These are phyloP conservation scores for Tetrahymena elliotti DNA, from an alignment of 73 alveolate species.

Conservation along the genomic window DNA sequence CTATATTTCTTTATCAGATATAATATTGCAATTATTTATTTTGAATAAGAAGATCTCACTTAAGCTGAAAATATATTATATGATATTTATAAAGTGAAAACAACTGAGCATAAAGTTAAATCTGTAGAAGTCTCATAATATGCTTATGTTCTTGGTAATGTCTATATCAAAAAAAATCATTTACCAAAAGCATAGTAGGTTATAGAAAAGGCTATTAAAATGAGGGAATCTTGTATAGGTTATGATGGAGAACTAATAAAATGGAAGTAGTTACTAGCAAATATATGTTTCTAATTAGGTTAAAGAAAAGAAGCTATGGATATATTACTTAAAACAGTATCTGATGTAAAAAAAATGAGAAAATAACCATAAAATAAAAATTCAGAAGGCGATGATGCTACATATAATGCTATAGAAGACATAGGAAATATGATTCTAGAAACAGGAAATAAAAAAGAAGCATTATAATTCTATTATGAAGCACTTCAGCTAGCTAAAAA, in stretches of 20 bases:
- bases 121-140: background rate
- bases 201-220: background rate
- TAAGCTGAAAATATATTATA: background rate
- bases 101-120: background rate
- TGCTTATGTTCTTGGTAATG: background rate
- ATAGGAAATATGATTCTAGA: background rate
- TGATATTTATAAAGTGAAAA: background rate
- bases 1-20: background rate
- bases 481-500: background rate
- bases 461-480: background rate
- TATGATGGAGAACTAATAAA: background rate
- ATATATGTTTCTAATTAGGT: background rate
- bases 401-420: background rate
- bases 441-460: background rate
- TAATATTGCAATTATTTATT: background rate
- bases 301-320: background rate
- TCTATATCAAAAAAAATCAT: background rate
- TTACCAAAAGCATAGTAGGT: background rate
- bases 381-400: background rate
- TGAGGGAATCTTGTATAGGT: background rate
- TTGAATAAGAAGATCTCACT: background rate
- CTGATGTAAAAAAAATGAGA: background rate
- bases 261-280: background rate
- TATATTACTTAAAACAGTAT: background rate
- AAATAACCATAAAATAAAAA: background rate